These are phyloP conservation scores for Pulveroboletus sp. DNA, from an alignment of 768 basidiomycete species.

Conservation along the genomic window DNA sequence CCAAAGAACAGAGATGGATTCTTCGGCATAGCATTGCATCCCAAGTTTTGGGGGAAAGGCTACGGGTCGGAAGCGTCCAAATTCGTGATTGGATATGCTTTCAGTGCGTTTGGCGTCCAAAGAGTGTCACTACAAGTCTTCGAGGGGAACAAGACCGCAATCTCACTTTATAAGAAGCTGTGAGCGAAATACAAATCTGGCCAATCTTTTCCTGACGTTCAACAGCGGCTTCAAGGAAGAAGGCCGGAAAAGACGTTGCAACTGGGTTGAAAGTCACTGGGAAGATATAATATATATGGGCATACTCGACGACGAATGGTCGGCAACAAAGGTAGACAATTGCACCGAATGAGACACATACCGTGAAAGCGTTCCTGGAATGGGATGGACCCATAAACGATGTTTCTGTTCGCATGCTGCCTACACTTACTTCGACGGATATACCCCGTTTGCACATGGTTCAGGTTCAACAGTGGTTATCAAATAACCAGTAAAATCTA, in stretches of 20 bases:
- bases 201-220: neutral
- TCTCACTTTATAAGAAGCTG: constrained; percentile 28
- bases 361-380: no score
- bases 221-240: constrained; percentile 34
- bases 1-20: constrained; percentile 27
- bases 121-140: constrained; percentile 22
- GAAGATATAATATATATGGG: constrained; percentile 31
- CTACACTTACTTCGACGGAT: no score
- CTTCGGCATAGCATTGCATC: constrained; percentile 24
- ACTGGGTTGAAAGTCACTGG: constrained; percentile 32
- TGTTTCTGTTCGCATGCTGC: no score
- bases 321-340: neutral
- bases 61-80: constrained; percentile 18
- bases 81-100: constrained; percentile 21
- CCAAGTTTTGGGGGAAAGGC: constrained; percentile 25
- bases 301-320: constrained; percentile 34
- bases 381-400: no score
- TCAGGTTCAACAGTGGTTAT: no score
- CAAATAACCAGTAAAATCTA: no score
- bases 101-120: constrained; percentile 23
- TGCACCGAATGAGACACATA: neutral
- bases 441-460: no score
- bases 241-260: constrained; percentile 26
- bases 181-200: constrained; percentile 7
- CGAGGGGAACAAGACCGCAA: constrained; percentile 14